Conservation (phyloP, 352 stramenopile genomes). For the Phytopythium oedochilum region DNA sequence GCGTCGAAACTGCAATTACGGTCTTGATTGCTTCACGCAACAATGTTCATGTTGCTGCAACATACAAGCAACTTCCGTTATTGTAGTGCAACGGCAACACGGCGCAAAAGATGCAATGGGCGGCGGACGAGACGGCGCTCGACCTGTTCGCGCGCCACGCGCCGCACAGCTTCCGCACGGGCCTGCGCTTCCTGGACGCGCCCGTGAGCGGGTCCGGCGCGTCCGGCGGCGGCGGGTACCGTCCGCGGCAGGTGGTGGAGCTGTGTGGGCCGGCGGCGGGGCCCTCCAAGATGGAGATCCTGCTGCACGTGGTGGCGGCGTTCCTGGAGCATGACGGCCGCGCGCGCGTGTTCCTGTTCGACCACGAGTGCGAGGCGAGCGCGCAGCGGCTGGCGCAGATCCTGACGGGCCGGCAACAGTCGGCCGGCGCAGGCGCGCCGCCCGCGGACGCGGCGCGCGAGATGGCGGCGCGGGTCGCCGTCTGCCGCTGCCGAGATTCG, state of each 20-base stretch:
- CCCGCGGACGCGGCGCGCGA: slow-evolving; percentile 12
- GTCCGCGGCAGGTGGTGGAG: slow-evolving; percentile 60
- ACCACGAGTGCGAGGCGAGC: slow-evolving; percentile 50
- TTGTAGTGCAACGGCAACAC: no score
- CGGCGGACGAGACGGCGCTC: slow-evolving; percentile 64
- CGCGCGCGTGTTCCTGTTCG: slow-evolving; percentile 55
- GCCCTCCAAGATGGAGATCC: slow-evolving; percentile 34
- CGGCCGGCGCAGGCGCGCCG: slow-evolving; percentile 2
- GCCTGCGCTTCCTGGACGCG: slow-evolving; percentile 48
- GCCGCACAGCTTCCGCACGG: slow-evolving; percentile 45
- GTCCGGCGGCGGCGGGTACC: slow-evolving; percentile 27
- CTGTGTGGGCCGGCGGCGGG: slow-evolving; percentile 31
- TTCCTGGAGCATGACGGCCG: slow-evolving; percentile 39
- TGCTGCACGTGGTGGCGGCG: slow-evolving; percentile 49
- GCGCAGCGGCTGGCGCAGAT: slow-evolving; percentile 21
- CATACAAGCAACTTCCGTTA: no score
- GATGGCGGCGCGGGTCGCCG: slow-evolving; percentile 29
- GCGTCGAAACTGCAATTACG: no score
- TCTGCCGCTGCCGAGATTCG: slow-evolving; percentile 53
- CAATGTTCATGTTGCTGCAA: no score
- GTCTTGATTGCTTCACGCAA: no score
- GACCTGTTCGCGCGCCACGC: slow-evolving; percentile 64
- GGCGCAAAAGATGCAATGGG: no score
- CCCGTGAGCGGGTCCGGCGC: slow-evolving; percentile 13
- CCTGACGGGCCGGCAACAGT: slow-evolving; percentile 7